Evolutionary conservation across 345 rosid genomes (phyloP).

Genomic region (Conringia planisiliqua): DNA sequence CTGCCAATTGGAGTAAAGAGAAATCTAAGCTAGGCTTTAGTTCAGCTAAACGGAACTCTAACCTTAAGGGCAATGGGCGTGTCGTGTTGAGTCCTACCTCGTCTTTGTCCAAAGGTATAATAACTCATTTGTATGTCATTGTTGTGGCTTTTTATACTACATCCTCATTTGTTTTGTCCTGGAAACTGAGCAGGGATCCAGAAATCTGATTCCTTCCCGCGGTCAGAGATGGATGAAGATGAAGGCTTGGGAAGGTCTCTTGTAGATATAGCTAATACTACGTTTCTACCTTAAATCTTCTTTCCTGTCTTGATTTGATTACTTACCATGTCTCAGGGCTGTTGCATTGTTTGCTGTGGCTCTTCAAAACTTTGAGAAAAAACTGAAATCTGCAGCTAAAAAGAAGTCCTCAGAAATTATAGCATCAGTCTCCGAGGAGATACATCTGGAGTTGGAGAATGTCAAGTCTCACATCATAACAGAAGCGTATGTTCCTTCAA

Average conservation of each 20-base stretch:
- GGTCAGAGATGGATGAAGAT: conserved; percentile 51
- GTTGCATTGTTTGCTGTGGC: conserved; percentile 58
- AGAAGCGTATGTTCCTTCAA: conserved; percentile 54
- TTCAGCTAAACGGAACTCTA: conserved; percentile 46
- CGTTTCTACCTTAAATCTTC: conserved; percentile 3
- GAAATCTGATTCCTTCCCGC: conserved; percentile 48
- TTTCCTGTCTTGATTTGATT: conserved; percentile 25
- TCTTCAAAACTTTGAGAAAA: conserved; percentile 61
- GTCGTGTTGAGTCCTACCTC: conserved; percentile 38
- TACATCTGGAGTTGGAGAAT: conserved; percentile 56
- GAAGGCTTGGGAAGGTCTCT: conserved; percentile 75
- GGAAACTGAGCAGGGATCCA: conserved; percentile 39
- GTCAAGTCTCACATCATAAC: conserved; percentile 64
- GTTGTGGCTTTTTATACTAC: conserved; percentile 1
- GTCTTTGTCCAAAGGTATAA: conserved; percentile 53
- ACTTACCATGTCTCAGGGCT: conserved; percentile 55
- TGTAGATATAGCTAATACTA: conserved; percentile 8
- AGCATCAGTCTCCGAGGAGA: conserved; percentile 65
- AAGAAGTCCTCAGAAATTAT: conserved; percentile 76
- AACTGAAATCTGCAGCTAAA: conserved; percentile 57
- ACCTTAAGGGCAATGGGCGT: conserved; percentile 35
- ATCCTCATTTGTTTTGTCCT: conserved; percentile 2
- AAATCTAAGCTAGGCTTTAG: conserved; percentile 39
- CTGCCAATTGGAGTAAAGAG: conserved; percentile 32
- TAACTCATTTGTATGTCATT: conserved; percentile 14